A percentile compares a stretch with the other conserved stretches of the same genome.
These are phyloP conservation scores for Quercus engelmannii DNA, from an alignment of 306 rosid genomes.

Conservation along the genomic window DNA sequence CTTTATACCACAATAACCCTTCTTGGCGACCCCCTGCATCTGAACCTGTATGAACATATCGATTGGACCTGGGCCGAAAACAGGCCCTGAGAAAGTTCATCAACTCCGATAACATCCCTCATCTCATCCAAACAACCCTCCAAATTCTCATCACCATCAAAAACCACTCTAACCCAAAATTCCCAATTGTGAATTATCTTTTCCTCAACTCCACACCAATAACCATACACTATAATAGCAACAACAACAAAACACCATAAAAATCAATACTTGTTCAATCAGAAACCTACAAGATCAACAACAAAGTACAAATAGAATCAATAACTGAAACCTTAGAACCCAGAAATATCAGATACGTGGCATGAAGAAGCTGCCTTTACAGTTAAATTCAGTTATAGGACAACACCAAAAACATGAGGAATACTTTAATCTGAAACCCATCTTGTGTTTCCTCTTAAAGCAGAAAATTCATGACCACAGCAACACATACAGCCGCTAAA, in stretches of 20 bases:
- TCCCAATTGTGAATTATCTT: conserved; percentile 22
- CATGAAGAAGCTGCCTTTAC: conserved; percentile 24
- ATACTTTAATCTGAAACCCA: conserved; percentile 11
- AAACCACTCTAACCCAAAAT: conserved; percentile 23
- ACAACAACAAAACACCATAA: conserved; percentile 29
- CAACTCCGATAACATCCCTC: conserved; percentile 75
- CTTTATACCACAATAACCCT: conserved; percentile 69
- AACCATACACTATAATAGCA: conserved; percentile 34
- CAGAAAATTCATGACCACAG: conserved; percentile 31
- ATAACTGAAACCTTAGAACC: conserved; percentile 12
- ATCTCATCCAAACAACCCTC: conserved; percentile 56
- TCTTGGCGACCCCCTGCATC: conserved; percentile 63
- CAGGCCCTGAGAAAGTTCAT: conserved; percentile 63
- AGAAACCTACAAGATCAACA: conserved; percentile 23
- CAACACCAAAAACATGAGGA: conserved; percentile 14
- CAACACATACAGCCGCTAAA: conserved; percentile 17
- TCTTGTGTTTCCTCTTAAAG: conserved; percentile 20
- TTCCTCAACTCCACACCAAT: conserved; percentile 31
- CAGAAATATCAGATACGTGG: conserved; percentile 12
- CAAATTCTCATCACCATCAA: conserved; percentile 59
- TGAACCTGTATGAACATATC: conserved; percentile 27
- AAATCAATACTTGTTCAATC: conserved; percentile 18
- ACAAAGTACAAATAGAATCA: conserved; percentile 25
- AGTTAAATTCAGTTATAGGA: conserved; percentile 18
- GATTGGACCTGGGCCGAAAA: conserved; percentile 57